Conservation (phyloP, 257 asterid species). For the Apocynum venetum region DNA sequence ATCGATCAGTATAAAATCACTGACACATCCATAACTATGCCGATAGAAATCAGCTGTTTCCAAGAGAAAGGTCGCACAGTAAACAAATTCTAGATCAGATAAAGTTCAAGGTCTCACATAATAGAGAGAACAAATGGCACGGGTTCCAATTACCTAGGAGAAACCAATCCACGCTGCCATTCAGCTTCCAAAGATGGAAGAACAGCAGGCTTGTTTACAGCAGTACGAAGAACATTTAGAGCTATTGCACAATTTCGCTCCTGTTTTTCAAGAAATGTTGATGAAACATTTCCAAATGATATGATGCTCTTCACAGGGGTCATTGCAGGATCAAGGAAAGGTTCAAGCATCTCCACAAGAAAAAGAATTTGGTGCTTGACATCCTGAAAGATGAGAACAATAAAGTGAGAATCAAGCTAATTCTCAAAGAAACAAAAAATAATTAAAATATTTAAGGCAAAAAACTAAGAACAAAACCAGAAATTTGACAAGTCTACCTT, state of each 20-base stretch:
- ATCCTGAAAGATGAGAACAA: constrained; percentile 46
- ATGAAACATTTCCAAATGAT: constrained; percentile 79
- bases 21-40: not conserved
- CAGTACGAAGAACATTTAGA: constrained; percentile 64
- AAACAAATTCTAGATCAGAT: not conserved
- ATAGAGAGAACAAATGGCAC: not conserved
- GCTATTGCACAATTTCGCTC: constrained; percentile 73
- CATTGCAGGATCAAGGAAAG: constrained; percentile 81
- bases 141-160: constrained; percentile 68
- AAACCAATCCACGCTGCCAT: constrained; percentile 85
- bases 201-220: constrained; percentile 62
- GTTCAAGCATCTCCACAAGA: constrained; percentile 95
- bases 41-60: not conserved
- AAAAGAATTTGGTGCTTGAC: constrained; percentile 78
- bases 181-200: constrained; percentile 93
- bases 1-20: not conserved
- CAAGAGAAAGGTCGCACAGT: not conserved
- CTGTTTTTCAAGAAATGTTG: constrained; percentile 59
- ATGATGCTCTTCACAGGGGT: constrained; percentile 75
- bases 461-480: not conserved
- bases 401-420: not conserved
- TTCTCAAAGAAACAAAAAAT: not conserved
- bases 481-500: constrained; percentile 48
- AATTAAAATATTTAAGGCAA: not conserved
- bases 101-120: not conserved